Evolutionary conservation across 345 rosid genomes (phyloP).

Genomic region (Moringa oleifera): DNA sequence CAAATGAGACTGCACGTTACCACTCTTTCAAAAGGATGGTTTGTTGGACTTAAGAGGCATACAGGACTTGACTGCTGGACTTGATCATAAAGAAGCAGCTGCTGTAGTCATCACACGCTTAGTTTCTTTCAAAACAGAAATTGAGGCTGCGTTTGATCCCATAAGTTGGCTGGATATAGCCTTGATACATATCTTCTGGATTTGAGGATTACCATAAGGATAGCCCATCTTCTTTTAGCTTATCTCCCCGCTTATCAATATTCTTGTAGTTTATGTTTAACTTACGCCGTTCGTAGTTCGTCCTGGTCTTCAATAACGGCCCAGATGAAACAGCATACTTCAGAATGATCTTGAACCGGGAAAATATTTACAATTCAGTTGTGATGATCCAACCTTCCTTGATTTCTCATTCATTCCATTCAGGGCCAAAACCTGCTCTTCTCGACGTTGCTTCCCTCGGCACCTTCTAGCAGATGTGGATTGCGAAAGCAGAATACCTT

Average conservation of each 20-base stretch:
- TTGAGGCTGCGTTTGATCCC: conserved; percentile 87
- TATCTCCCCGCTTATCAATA: conserved; percentile 74
- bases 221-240: conserved; percentile 70
- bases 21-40: conserved; percentile 94
- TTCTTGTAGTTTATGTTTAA: conserved; percentile 86
- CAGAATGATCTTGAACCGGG: conserved; percentile 80
- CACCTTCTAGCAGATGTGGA: too few species aligned
- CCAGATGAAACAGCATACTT: conserved; percentile 98
- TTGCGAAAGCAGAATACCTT: too few species aligned
- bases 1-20: conserved; percentile 91
- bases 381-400: conserved; percentile 98
- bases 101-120: conserved; percentile 89
- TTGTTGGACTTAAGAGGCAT: conserved; percentile 70
- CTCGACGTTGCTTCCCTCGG: conserved; percentile 85
- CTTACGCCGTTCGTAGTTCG: conserved; percentile 96
- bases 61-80: conserved; percentile 92
- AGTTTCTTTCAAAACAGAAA: conserved; percentile 94
- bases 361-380: conserved; percentile 81
- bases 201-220: conserved; percentile 90
- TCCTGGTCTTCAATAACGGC: conserved; percentile 89
- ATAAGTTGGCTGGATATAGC: conserved; percentile 93
- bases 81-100: conserved; percentile 99
- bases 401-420: conserved; percentile 85
- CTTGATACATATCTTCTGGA: conserved; percentile 70
- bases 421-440: conserved; percentile 77